Evolutionary conservation across 805 yeast genomes (phyloP), one percentile per base, ranked within the genome.

Genomic region (Komagataella ulmi): DNA sequence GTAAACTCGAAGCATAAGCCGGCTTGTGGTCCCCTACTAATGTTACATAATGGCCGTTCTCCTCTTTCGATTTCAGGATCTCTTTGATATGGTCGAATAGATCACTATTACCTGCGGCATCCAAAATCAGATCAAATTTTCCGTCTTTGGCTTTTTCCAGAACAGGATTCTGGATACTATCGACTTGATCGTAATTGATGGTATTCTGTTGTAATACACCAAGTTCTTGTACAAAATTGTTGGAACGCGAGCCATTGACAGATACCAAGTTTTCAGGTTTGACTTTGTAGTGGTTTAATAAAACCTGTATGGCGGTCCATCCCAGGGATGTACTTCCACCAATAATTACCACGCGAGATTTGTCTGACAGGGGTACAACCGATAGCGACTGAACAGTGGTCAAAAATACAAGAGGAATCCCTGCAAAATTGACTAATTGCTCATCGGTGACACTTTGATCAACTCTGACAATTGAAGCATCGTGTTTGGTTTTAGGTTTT

Each of bases 281-380:
- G 7, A 79, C 77, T 2, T 71, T 65, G 52, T 69, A 69, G 48
- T 65, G 61, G 45, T 72, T 62, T 61, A 76, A 81, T 7, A 83
- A 78, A 45, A 85, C 62, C 62, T 81, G 86, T 43, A 79, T 67
- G 3, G 74, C 70, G 54, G 70, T 72, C 24, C 72, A 61, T 19
- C 90, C 89, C 14, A 84, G 89, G 12, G 82, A 66, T 1, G 95
- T 80, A 7, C 85, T 81, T 23, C 85, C 91, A 44, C 96, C 96
- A 48, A 85, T 67, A 18, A 87, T 73, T 49, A 85, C 69, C 3
- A 84, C 76, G 53, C 72, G 75, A 4, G 79, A 68, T 7, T 69
- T 68, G 8, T 69, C 68, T 44, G 67, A 69, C 18, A 76, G 65
- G 12, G 47, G n/a, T 40, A 65, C 62, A 52, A 71, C 69, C 3